Evolutionary conservation across 2,329 filamentous ascomycete genomes (phyloP).

Genomic region (Penicillium oxalicum): DNA sequence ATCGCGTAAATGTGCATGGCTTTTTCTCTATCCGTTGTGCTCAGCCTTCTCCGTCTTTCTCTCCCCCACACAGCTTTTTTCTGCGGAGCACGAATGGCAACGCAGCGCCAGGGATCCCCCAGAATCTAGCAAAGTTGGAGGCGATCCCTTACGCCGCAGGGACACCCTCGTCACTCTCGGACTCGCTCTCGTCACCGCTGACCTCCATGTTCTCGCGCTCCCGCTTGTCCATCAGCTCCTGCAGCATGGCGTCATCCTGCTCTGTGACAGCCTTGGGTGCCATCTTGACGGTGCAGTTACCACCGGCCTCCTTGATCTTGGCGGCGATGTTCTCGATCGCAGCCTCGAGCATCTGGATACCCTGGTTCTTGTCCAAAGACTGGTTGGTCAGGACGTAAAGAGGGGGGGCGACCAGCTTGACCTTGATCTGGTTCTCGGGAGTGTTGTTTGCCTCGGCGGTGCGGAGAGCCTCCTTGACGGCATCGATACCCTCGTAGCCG

Average conservation of each 20-base stretch:
- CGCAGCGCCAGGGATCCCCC: conserved; percentile 13
- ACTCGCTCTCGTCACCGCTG: conserved; percentile 93
- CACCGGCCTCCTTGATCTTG: conserved; percentile 72
- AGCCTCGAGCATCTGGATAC: conserved; percentile 77
- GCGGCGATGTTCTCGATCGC: conserved; percentile 81
- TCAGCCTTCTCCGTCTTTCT: conserved; percentile 9
- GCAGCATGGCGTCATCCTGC: conserved; percentile 93
- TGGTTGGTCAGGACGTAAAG: conserved; percentile 95
- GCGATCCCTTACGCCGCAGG: conserved; percentile 40
- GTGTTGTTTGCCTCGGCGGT: conserved; percentile 92
- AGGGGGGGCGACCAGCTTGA: conserved; percentile 94
- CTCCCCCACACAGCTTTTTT: conserved; percentile 6
- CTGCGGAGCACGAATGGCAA: conserved; percentile 13
- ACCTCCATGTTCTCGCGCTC: conserved; percentile 97
- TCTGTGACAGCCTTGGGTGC: conserved; percentile 98
- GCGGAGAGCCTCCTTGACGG: conserved; percentile 87
- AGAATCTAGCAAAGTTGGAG: conserved; percentile 6
- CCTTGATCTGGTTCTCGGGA: conserved; percentile 88
- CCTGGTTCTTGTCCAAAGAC: conserved; percentile 84
- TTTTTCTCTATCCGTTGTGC: conserved; percentile 22
- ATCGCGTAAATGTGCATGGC: conserved; percentile 18
- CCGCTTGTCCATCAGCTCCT: conserved; percentile 98
- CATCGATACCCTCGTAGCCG: conserved; percentile 96
- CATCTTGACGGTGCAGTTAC: conserved; percentile 89
- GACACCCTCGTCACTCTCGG: conserved; percentile 87